Evolutionary conservation across 2,329 filamentous ascomycete species (phyloP).

Genomic region (Colletotrichum ledebouriae): DNA sequence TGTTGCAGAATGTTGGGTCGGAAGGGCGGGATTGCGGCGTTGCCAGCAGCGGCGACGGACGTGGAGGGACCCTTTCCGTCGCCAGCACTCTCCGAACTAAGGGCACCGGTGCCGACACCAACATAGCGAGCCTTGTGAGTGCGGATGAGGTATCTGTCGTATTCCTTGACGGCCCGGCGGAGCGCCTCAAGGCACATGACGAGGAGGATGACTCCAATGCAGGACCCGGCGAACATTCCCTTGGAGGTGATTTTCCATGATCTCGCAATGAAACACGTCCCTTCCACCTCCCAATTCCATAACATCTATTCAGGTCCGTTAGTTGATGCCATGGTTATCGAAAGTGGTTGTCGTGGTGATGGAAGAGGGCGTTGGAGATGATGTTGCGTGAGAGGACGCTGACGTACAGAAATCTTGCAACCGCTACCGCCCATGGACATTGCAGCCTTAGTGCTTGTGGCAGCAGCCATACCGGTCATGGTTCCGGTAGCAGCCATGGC

Average conservation of each 20-base stretch:
- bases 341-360: no score
- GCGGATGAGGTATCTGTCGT: conserved; percentile 75
- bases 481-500: conserved; percentile 37
- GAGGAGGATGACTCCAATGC: conserved; percentile 82
- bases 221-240: conserved; percentile 83
- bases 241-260: conserved; percentile 33
- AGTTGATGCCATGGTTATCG: not conserved
- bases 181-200: conserved; percentile 80
- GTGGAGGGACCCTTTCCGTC: conserved; percentile 13
- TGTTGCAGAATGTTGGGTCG: conserved; percentile 76
- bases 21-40: conserved; percentile 52
- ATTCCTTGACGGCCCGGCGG: conserved; percentile 78
- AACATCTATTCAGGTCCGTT: conserved; percentile 70
- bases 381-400: conserved; percentile 44
- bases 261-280: conserved; percentile 75
- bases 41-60: not conserved
- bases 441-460: conserved; percentile 29
- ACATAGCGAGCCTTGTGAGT: conserved; percentile 54
- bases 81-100: conserved; percentile 25
- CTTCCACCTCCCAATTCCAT: conserved; percentile 83
- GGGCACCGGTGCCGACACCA: conserved; percentile 41
- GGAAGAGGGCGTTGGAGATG: no score
- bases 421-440: conserved; percentile 46
- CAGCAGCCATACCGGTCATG: conserved; percentile 34
- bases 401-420: conserved; percentile 59